These are phyloP conservation scores for Parathielavia appendiculata DNA, from an alignment of 495 filamentous ascomycete genomes.

Conservation along the genomic window DNA sequence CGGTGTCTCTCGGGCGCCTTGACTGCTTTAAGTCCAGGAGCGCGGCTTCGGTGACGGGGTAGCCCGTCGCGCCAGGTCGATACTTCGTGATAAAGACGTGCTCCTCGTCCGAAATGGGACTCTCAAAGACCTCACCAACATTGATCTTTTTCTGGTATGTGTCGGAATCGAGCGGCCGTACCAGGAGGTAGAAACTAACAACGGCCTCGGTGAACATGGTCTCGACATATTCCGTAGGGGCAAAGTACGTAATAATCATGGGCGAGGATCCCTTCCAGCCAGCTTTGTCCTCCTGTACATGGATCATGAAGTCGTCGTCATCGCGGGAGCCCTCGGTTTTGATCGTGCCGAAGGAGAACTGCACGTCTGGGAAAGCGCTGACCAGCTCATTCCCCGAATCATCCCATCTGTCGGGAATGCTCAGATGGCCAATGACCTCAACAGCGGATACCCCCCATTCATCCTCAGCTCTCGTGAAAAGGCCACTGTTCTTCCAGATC, in stretches of 20 bases:
- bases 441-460: neutral
- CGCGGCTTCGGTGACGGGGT: constrained; percentile 15
- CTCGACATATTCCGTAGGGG: constrained; percentile 30
- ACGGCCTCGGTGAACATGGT: constrained; percentile 19
- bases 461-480: too few species aligned
- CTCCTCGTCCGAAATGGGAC: constrained; percentile 18
- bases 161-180: constrained; percentile 4
- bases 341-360: constrained; percentile 35
- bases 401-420: neutral
- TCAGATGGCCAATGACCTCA: neutral
- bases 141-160: constrained; percentile 17
- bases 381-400: neutral
- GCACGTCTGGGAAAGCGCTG: constrained; percentile 27
- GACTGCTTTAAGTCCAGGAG: neutral
- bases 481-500: constrained; percentile 7
- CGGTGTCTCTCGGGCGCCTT: neutral
- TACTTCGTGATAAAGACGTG: constrained; percentile 37
- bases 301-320: constrained; percentile 22
- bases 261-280: constrained; percentile 35
- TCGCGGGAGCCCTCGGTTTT: constrained; percentile 21
- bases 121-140: constrained; percentile 20
- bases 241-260: constrained; percentile 40
- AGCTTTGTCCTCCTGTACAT: constrained; percentile 18
- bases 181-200: constrained; percentile 25
- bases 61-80: constrained; percentile 20